Conservation (phyloP, 2,329 filamentous ascomycete genomes). For the Dactylellina parvicollis region DNA sequence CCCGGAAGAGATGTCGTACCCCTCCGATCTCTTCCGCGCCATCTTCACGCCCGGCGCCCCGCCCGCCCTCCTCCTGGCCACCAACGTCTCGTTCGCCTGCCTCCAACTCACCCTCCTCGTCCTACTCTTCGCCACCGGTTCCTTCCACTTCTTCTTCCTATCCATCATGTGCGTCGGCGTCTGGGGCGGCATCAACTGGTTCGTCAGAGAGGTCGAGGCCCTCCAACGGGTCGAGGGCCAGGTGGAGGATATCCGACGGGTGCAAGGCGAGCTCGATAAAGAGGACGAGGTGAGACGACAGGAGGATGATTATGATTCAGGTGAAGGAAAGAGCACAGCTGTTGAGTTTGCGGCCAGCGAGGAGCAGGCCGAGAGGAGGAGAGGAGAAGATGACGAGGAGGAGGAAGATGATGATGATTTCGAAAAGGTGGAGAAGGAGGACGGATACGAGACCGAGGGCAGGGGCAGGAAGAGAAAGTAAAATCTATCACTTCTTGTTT, state of each 20-base stretch:
- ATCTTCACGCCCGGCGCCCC: conserved; percentile 94
- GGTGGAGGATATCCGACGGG: conserved; percentile 29
- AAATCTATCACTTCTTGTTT: neutral
- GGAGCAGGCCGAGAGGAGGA: conserved; percentile 60
- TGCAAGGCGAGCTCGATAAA: conserved; percentile 61
- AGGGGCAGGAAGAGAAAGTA: conserved; percentile 45
- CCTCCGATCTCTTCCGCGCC: conserved; percentile 85
- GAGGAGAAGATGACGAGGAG: conserved; percentile 59
- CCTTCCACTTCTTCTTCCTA: conserved; percentile 86
- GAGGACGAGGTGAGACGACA: conserved; percentile 61
- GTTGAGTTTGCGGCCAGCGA: conserved; percentile 60
- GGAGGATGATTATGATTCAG: conserved; percentile 64
- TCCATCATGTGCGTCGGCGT: conserved; percentile 81
- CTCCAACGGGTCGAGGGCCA: conserved; percentile 64
- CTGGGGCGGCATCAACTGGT: conserved; percentile 98
- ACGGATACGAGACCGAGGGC: conserved; percentile 51
- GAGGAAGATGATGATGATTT: conserved; percentile 64
- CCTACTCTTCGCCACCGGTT: conserved; percentile 83
- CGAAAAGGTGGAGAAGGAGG: conserved; percentile 55
- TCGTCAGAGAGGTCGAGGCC: conserved; percentile 71
- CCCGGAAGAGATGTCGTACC: conserved; percentile 55
- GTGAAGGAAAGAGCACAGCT: conserved; percentile 64
- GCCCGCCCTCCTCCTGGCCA: conserved; percentile 84
- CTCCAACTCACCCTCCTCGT: conserved; percentile 80
- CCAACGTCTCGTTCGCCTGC: conserved; percentile 86